Evolutionary conservation across 352 stramenopile genomes (phyloP), one percentile per base, ranked within the genome.

Genomic region (Aphanomyces stellatus): DNA sequence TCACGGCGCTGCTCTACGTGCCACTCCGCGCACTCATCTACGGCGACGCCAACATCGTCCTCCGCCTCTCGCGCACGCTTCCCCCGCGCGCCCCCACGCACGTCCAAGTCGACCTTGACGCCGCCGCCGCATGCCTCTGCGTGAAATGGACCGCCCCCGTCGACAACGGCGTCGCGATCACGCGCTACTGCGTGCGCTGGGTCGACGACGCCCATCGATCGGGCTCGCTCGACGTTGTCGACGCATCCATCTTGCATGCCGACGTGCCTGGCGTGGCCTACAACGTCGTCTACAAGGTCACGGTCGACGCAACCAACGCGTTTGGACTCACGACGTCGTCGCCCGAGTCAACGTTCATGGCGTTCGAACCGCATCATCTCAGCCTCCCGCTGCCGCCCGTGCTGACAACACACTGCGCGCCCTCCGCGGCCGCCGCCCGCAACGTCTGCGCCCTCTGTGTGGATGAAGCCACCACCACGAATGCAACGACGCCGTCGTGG

Each of bases 341-440:
- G 19, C 88, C 82, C 40, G 80, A 81, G 10, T 93, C 85, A 57
- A 92, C 85, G 31, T 93, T 90, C 60, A 91, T 93, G 85, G 85
- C 91, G 13, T 81, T 81, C 0, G 72, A 90, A 17, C 83, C 85
- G n/a, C n/a, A n/a, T n/a, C n/a, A n/a, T n/a, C n/a, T n/a, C n/a
- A n/a, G n/a, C n/a, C n/a, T n/a, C n/a, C n/a, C n/a, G n/a, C n/a
- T n/a, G n/a, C n/a, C n/a, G n/a, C n/a, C n/a, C 84, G 59, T 84
- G 77, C 7, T 86, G 85, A 11, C 33, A 24, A 15, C 49, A 19
- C 19, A 15, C 5, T 34, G 69, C 88, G 13, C 71, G 77, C 7
- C 76, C 77, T 3, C 72, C 72, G 17, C 60, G 19, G 72, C 51
- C 6, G 72, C 82, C 27, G 55, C 85, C 28, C 79, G 80, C 25